These are phyloP conservation scores for Lepidium campestre DNA, from an alignment of 441 rosid genomes.

Conservation along the genomic window DNA sequence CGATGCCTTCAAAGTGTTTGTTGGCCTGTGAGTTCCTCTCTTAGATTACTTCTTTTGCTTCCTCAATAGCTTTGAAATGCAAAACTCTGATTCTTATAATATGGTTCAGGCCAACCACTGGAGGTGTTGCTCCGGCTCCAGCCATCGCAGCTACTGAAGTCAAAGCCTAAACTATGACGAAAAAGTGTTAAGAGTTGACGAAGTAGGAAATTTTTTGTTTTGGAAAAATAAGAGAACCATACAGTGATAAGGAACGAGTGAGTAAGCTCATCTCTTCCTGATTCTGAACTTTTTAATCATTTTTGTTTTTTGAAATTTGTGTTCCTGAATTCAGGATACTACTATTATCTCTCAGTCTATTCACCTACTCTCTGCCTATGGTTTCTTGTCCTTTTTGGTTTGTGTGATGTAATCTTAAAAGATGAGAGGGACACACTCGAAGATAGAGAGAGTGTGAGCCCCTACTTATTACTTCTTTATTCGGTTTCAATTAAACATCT, in stretches of 20 bases:
- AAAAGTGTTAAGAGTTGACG: constrained; percentile 9
- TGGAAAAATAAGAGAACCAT: constrained; percentile 17
- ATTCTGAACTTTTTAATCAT: constrained; percentile 22
- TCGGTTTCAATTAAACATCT: not conserved
- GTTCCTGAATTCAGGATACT: constrained; percentile 15
- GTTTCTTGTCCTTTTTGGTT: constrained; percentile 1
- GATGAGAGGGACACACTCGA: constrained; percentile 1
- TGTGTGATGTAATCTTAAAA: constrained; percentile 17
- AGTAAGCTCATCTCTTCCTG: constrained; percentile 13
- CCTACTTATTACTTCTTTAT: constrained; percentile 10
- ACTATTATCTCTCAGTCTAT: not conserved
- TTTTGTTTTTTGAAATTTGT: constrained; percentile 11
- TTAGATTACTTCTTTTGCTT: not conserved
- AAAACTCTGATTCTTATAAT: not conserved
- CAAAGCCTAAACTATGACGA: constrained; percentile 34
- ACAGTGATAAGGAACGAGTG: constrained; percentile 11
- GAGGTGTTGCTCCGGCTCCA: constrained; percentile 67
- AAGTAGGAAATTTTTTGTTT: constrained; percentile 16
- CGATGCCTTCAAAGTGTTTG: constrained; percentile 96
- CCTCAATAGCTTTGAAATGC: not conserved
- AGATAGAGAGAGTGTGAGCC: constrained; percentile 10
- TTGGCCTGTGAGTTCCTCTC: constrained; percentile 81
- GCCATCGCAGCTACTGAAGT: constrained; percentile 31
- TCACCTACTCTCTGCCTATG: not conserved
- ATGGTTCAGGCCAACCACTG: constrained; percentile 78